These are phyloP conservation scores for Leptographium galeiforme DNA, from an alignment of 2,329 filamentous ascomycete genomes.

Conservation along the genomic window DNA sequence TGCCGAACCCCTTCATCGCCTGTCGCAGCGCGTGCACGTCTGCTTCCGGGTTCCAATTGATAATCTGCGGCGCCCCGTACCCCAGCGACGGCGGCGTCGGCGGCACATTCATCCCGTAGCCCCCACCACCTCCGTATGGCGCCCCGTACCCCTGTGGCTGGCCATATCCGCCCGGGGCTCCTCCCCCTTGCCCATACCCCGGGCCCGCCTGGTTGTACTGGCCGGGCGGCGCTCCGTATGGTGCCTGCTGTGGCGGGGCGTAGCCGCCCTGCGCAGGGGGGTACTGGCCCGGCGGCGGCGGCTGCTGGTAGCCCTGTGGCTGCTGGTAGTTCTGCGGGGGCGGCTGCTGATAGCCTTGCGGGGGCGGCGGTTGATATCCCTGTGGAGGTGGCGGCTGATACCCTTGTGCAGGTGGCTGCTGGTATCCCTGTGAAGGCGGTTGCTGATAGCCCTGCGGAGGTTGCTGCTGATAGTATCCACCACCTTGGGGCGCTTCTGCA, in stretches of 20 bases:
- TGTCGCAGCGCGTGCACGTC: constrained; percentile 61
- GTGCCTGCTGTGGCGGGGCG: constrained; percentile 19
- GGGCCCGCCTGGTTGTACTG: background rate
- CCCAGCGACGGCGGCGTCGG: constrained; percentile 58
- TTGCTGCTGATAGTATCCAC: constrained; percentile 4
- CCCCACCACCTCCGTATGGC: constrained; percentile 17
- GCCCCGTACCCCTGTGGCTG: constrained; percentile 14
- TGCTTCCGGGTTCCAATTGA: constrained; percentile 51
- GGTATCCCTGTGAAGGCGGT: constrained; percentile 16
- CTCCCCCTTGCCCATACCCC: background rate
- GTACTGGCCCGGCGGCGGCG: constrained; percentile 8
- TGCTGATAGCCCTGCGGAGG: constrained; percentile 5
- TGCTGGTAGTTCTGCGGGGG: constrained; percentile 12
- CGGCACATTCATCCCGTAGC: constrained; percentile 18
- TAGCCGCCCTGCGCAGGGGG: constrained; percentile 14
- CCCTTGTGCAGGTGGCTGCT: constrained; percentile 1
- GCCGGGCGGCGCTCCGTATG: constrained; percentile 11
- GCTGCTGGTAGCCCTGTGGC: too few species aligned
- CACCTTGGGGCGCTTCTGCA: constrained; percentile 8
- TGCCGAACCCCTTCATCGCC: constrained; percentile 87
- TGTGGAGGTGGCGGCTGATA: too few species aligned
- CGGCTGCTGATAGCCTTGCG: constrained; percentile 12
- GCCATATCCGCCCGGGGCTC: background rate
- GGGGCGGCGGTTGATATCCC: background rate
- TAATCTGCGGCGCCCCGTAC: constrained; percentile 59